Base-by-base conservation (phyloP, 148 eudicot species). In the Chenopodium formosanum region DNA sequence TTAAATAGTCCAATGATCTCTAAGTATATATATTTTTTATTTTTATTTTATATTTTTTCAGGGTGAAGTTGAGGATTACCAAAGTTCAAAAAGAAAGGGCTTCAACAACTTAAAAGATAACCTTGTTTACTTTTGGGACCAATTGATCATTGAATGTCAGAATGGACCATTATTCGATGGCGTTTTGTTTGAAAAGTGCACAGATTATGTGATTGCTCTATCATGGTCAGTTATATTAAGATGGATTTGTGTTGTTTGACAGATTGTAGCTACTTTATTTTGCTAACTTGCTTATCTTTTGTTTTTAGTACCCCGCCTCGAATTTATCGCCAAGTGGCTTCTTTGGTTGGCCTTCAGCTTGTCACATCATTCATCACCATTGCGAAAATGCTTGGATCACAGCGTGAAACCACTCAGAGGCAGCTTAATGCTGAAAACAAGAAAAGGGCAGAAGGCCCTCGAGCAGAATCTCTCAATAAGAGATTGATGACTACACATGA, bases 51-150 rank as follows among this genome's bases (percentile, higher is more conserved):
- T 23, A 23, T 23, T 23, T 78, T 32, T 19, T 34, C 74, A 96
- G 99, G 98, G 99, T 75, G 93, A 94, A 83, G 89, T 96, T 79
- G 99, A 96, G 78, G 99, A 96, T 81, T 89, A 92, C 86, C 97
- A 94, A 76, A 94, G 90, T 79, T 92, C 97, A 53, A 92, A 91
- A 79, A 94, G 87, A 86, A 94, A 94, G 88, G 95, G 87, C 73
- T 88, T 94, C 90, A 96, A 90, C 88, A 90, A 85, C 87, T 91
- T 96, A 82, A 94, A 94, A 84, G 98, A 91, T 69, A 96, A 92
- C 74, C 90, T 96, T 81, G 81, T 90, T 79, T 91, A 83, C 84
- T 91, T 94, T 85, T 96, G 95, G 99, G 94, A 96, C 83, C 88
- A 86, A 85, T 79, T 96, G 87, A 95, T 92, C 52, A 72, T 74